Conservation (phyloP, 768 basidiomycete genomes). For the Tremella fuciformis region DNA sequence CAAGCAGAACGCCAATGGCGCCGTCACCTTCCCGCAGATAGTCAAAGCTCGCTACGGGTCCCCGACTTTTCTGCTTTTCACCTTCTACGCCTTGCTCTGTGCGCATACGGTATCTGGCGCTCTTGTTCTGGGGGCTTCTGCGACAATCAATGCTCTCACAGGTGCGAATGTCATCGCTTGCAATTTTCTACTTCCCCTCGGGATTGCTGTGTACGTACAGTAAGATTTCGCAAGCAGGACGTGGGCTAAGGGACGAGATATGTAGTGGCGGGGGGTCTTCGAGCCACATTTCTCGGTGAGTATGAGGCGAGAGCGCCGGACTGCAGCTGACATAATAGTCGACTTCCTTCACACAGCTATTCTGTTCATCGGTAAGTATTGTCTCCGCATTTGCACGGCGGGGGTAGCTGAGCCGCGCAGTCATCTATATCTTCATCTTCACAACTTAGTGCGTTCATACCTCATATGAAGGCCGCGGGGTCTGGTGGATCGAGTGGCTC, state of each 20-base stretch:
- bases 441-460: constrained; percentile 22
- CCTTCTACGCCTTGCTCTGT: constrained; percentile 57
- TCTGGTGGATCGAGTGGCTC: no score
- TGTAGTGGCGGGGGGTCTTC: constrained; percentile 21
- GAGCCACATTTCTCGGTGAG: constrained; percentile 48
- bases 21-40: constrained; percentile 63
- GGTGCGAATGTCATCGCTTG: constrained; percentile 57
- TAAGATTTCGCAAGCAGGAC: neutral
- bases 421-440: constrained; percentile 52
- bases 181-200: constrained; percentile 57
- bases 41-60: constrained; percentile 42
- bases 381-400: no score
- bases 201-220: constrained; percentile 55
- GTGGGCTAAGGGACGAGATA: neutral
- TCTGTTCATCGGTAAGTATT: constrained; percentile 61
- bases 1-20: constrained; percentile 62
- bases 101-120: constrained; percentile 59
- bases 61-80: constrained; percentile 53
- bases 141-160: constrained; percentile 56
- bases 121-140: constrained; percentile 57
- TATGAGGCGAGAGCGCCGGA: constrained; percentile 60
- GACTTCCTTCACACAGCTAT: constrained; percentile 55
- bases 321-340: constrained; percentile 58
- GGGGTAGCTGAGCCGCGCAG: constrained; percentile 5
- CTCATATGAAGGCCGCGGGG: no score